Conservation (phyloP, 352 stramenopile genomes). For the Thalassiosira delicatula region DNA sequence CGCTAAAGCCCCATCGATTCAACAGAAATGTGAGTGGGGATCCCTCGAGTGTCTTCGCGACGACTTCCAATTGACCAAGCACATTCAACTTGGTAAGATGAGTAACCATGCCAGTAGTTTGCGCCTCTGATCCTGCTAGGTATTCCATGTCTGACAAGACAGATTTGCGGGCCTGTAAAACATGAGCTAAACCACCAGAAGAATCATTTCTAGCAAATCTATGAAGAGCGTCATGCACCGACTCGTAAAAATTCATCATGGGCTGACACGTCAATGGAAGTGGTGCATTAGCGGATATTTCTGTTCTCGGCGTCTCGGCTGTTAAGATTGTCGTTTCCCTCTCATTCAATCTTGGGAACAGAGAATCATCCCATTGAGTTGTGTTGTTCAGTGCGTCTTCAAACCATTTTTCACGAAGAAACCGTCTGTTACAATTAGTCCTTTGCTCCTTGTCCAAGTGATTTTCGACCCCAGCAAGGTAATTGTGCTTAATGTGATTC, state of each 20-base stretch:
- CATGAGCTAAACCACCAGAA: constrained; percentile 32
- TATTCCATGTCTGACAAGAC: constrained; percentile 56
- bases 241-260: constrained; percentile 50
- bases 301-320: background rate
- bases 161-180: constrained; percentile 46
- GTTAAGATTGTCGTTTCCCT: constrained; percentile 1
- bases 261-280: constrained; percentile 9
- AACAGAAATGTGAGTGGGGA: constrained; percentile 33
- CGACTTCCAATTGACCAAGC: constrained; percentile 41
- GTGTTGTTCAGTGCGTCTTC: constrained; percentile 67
- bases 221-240: constrained; percentile 41
- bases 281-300: background rate
- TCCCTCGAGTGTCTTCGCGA: constrained; percentile 43
- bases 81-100: constrained; percentile 58
- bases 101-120: constrained; percentile 48
- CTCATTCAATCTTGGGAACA: constrained; percentile 48
- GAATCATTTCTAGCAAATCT: constrained; percentile 53
- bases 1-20: constrained; percentile 41
- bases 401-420: constrained; percentile 79
- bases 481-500: constrained; percentile 62
- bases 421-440: constrained; percentile 12
- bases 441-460: constrained; percentile 10
- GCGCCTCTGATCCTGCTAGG: constrained; percentile 58
- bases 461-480: constrained; percentile 66
- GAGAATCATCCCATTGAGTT: constrained; percentile 58